A percentile compares a stretch with the other conserved stretches of the same genome.
Evolutionary conservation across 108 stramenopile genomes (phyloP).

Genomic region (Thalassiosira profunda): DNA sequence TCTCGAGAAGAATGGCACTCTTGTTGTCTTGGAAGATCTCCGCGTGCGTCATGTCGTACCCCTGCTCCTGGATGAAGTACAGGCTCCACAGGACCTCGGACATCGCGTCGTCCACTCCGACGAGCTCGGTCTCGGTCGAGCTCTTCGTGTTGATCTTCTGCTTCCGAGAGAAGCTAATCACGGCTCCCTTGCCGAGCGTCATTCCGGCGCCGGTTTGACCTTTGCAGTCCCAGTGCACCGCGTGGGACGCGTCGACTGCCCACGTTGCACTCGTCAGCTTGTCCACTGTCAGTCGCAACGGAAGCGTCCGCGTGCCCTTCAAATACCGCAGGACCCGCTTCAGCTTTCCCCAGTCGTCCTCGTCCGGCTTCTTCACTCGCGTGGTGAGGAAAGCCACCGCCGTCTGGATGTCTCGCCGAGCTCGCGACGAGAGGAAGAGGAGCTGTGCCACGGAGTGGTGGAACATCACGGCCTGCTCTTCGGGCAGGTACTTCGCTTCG

Average conservation of each 20-base stretch:
- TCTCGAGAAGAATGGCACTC: conserved; percentile 57
- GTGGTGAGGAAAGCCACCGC: conserved; percentile 59
- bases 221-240: conserved; percentile 40
- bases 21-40: conserved; percentile 57
- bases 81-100: conserved; percentile 48
- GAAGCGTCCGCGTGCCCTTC: conserved; percentile 26
- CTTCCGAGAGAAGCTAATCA: conserved; percentile 2
- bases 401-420: conserved; percentile 44
- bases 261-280: conserved; percentile 15
- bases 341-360: conserved; percentile 53
- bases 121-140: conserved; percentile 56
- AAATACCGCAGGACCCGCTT: conserved; percentile 49
- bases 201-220: conserved; percentile 57
- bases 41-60: conserved; percentile 26
- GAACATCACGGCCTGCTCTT: background rate
- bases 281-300: conserved; percentile 8
- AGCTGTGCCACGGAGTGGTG: conserved; percentile 27
- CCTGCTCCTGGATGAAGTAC: conserved; percentile 54
- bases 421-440: conserved; percentile 37
- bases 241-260: conserved; percentile 60
- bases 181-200: conserved; percentile 49
- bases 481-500: background rate
- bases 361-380: conserved; percentile 29
- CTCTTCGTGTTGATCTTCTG: conserved; percentile 55
- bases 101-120: conserved; percentile 49